phyloP scores from a whole-genome alignment of 345 rosid genomes.

The Carallia brachiata region DNA sequence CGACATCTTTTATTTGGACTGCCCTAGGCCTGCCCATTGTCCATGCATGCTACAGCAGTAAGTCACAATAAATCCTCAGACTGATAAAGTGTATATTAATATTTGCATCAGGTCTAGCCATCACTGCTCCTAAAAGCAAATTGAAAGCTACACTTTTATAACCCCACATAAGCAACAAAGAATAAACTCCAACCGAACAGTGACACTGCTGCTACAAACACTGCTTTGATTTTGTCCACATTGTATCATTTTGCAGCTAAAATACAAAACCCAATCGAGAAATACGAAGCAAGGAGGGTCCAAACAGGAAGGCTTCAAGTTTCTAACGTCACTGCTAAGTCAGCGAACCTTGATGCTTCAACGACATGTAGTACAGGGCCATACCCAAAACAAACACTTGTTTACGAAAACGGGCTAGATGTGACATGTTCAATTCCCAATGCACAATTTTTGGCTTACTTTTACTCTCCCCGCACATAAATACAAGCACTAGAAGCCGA shows the following conservation, averaged over 20 bases:
- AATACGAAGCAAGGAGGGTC: constrained; percentile 9
- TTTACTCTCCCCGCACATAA: neutral
- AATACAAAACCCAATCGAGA: constrained; percentile 18
- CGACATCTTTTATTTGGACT: too few species aligned
- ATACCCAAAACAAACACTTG: neutral
- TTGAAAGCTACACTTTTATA: constrained; percentile 21
- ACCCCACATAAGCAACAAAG: constrained; percentile 18
- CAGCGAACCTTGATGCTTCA: constrained; percentile 23
- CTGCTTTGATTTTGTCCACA: constrained; percentile 18
- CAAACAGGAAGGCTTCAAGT: constrained; percentile 9
- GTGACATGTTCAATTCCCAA: constrained; percentile 26
- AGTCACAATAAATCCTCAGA: too few species aligned
- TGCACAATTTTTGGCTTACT: neutral
- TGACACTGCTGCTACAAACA: neutral
- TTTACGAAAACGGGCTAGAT: neutral
- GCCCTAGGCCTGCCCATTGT: too few species aligned
- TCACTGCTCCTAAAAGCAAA: constrained; percentile 6
- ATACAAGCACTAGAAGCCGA: constrained; percentile 13
- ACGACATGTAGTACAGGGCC: constrained; percentile 39
- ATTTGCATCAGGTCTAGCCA: too few species aligned
- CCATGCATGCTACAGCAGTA: too few species aligned
- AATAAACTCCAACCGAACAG: constrained; percentile 38
- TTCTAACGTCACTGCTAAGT: constrained; percentile 19
- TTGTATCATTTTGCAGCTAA: constrained; percentile 13
- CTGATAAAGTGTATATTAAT: too few species aligned